Evolutionary conservation across 345 rosid genomes (phyloP).

Genomic region (Kandelia obovata): DNA sequence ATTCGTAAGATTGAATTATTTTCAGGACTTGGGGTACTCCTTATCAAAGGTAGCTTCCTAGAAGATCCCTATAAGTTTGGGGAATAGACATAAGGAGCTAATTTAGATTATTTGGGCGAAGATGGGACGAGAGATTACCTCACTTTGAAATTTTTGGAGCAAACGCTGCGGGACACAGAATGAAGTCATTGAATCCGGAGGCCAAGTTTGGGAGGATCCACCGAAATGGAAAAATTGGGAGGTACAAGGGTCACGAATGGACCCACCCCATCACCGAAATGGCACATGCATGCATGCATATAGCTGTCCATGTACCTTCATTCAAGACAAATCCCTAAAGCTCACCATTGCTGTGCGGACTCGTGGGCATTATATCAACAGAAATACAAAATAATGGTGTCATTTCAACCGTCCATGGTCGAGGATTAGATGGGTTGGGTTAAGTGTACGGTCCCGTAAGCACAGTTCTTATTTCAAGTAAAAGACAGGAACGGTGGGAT

Average conservation of each 20-base stretch:
- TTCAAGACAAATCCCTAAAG: neutral
- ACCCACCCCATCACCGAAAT: neutral
- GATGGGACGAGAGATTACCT: neutral
- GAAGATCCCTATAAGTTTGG: neutral
- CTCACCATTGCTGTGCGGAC: too few relatives aligned
- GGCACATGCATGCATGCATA: neutral
- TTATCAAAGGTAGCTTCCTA: neutral
- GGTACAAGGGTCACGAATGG: neutral
- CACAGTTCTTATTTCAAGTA: too few relatives aligned
- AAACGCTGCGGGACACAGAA: neutral
- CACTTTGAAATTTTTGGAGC: neutral
- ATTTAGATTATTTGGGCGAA: neutral
- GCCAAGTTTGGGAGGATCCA: neutral
- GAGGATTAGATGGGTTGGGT: too few relatives aligned
- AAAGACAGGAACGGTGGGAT: too few relatives aligned
- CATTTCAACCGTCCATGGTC: too few relatives aligned
- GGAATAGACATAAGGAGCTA: neutral
- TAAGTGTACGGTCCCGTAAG: too few relatives aligned
- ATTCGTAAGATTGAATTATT: neutral
- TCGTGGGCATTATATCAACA: too few relatives aligned
- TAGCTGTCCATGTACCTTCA: neutral
- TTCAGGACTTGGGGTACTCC: neutral
- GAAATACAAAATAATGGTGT: too few relatives aligned
- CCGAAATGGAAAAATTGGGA: neutral
- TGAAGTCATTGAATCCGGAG: neutral